phyloP scores from a whole-genome alignment of 2,329 filamentous ascomycete species.

The Rhinocladiella similis region DNA sequence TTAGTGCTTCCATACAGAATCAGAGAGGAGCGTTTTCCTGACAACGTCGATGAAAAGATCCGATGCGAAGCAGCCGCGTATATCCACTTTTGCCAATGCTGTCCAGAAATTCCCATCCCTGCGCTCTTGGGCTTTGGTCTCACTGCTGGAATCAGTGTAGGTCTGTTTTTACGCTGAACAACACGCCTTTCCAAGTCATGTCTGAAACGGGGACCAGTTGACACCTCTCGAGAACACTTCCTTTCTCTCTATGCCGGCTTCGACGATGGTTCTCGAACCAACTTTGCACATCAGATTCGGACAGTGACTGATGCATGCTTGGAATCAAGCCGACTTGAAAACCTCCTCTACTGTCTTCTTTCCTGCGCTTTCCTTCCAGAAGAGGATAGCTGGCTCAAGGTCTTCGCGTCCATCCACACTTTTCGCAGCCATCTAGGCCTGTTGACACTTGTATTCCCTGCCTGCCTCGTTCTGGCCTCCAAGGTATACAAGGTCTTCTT shows the following conservation, averaged over 20 bases:
- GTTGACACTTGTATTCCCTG: too few relatives aligned
- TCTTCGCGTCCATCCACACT: too few relatives aligned
- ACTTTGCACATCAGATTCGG: not conserved
- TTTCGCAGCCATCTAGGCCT: too few relatives aligned
- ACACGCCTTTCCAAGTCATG: not conserved
- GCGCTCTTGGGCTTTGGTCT: slow-evolving; percentile 38
- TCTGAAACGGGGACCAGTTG: not conserved
- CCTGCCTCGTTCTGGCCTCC: too few relatives aligned
- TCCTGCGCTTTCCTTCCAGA: too few relatives aligned
- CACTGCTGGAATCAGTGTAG: slow-evolving; percentile 1
- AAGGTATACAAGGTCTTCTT: too few relatives aligned
- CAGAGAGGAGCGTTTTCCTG: not conserved
- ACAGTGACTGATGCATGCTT: too few relatives aligned
- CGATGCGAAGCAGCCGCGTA: slow-evolving; percentile 40
- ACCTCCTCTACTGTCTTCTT: too few relatives aligned
- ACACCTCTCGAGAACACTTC: not conserved
- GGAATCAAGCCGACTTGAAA: too few relatives aligned
- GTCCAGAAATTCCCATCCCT: slow-evolving; percentile 39
- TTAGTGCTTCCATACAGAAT: slow-evolving; percentile 3
- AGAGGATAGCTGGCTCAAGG: too few relatives aligned
- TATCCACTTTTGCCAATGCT: slow-evolving; percentile 41
- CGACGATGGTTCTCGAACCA: not conserved
- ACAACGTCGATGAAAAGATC: slow-evolving; percentile 2
- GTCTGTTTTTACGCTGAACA: not conserved
- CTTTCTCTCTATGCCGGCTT: not conserved